phyloP scores from a whole-genome alignment of 2,329 filamentous ascomycete genomes.

The Scedosporium apiospermum region DNA sequence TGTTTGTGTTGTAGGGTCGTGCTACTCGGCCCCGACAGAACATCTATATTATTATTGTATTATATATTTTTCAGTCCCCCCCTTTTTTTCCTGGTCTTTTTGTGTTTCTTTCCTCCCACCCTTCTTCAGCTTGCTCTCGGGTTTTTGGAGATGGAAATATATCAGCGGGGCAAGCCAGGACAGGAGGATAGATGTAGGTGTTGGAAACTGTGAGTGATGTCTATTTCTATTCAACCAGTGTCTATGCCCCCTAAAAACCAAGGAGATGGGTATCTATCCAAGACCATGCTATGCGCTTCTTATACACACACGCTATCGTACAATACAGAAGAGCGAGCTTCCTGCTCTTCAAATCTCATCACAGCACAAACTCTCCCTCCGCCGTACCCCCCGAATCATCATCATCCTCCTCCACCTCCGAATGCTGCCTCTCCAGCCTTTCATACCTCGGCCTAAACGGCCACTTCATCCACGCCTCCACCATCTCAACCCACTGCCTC shows the following conservation, averaged over 20 bases:
- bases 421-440: conserved; percentile 34
- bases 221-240: background rate
- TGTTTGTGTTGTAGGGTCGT: too few relatives aligned
- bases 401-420: conserved; percentile 19
- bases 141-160: background rate
- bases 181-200: background rate
- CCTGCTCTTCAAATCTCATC: background rate
- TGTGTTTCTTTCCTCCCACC: too few relatives aligned
- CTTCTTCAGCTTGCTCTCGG: too few relatives aligned
- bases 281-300: background rate
- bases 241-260: background rate
- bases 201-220: background rate
- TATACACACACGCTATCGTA: background rate
- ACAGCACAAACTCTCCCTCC: conserved; percentile 13
- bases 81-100: too few relatives aligned
- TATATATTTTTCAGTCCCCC: too few relatives aligned
- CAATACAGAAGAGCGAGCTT: too few relatives aligned
- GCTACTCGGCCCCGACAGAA: too few relatives aligned
- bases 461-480: conserved; percentile 55
- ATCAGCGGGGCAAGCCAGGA: background rate
- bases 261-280: background rate
- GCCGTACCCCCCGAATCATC: conserved; percentile 20
- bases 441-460: conserved; percentile 47
- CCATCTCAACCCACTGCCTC: conserved; percentile 46
- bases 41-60: too few relatives aligned